phyloP scores from a whole-genome alignment of 2,329 filamentous ascomycete genomes.

The Talaromyces marneffei region DNA sequence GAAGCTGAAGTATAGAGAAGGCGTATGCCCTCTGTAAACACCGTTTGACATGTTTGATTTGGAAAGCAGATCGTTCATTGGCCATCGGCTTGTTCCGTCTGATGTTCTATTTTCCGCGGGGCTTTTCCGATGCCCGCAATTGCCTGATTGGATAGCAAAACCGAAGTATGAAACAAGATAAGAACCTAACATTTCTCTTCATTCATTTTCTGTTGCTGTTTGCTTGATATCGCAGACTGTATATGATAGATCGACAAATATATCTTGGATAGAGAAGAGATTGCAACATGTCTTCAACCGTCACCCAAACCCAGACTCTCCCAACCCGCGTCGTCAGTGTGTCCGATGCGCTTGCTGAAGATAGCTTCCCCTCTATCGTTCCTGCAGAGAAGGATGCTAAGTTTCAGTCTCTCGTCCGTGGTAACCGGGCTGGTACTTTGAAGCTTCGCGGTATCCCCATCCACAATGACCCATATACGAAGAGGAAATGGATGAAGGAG shows the following conservation, averaged over 20 bases:
- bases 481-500: constrained; percentile 51
- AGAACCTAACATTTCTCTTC: neutral
- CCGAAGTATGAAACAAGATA: constrained; percentile 5
- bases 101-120: constrained; percentile 24
- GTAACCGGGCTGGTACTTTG: constrained; percentile 30
- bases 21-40: neutral
- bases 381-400: constrained; percentile 12
- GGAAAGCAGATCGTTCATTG: neutral
- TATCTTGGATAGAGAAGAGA: neutral
- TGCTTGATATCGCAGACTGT: neutral
- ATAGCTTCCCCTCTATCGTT: constrained; percentile 5
- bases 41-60: neutral
- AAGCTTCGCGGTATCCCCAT: constrained; percentile 35
- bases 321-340: constrained; percentile 8
- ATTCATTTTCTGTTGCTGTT: neutral
- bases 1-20: neutral
- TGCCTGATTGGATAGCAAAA: constrained; percentile 6
- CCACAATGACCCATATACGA: constrained; percentile 37
- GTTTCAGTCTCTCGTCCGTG: constrained; percentile 34
- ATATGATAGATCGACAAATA: neutral
- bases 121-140: constrained; percentile 17
- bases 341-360: neutral
- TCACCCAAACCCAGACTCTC: constrained; percentile 3
- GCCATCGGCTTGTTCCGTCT: neutral
- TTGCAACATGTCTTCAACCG: constrained; percentile 10